These are phyloP conservation scores for Serendipita sp. DNA, from an alignment of 768 basidiomycete genomes.

Conservation along the genomic window DNA sequence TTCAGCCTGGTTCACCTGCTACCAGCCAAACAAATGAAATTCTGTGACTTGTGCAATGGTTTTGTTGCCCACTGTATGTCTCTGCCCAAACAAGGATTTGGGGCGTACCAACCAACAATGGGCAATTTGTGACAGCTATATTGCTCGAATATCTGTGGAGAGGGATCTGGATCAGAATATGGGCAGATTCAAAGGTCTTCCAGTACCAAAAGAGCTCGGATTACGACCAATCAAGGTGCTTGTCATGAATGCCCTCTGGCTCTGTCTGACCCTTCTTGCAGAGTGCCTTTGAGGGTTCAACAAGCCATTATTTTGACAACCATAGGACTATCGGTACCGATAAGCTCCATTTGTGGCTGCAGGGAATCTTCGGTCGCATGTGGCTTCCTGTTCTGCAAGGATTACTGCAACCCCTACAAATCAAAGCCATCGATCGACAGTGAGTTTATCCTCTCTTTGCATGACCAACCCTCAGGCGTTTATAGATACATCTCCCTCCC, in stretches of 20 bases:
- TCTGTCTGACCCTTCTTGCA: background rate
- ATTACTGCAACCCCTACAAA: background rate
- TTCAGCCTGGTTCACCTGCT: too few relatives aligned
- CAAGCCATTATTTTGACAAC: background rate
- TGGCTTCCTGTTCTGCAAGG: background rate
- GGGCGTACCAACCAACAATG: too few relatives aligned
- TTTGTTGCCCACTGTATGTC: too few relatives aligned
- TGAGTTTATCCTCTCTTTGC: background rate
- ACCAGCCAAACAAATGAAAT: too few relatives aligned
- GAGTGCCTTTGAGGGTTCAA: background rate
- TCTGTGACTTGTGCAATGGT: too few relatives aligned
- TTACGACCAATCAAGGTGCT: background rate
- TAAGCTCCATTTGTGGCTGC: background rate
- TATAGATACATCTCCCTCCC: background rate
- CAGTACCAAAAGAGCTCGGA: background rate
- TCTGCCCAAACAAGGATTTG: too few relatives aligned
- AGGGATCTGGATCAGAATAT: too few relatives aligned
- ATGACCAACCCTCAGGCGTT: background rate
- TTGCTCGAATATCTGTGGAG: too few relatives aligned
- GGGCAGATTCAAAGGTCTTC: too few relatives aligned
- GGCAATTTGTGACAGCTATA: too few relatives aligned
- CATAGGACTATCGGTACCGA: background rate
- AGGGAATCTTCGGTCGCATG: background rate
- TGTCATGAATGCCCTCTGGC: background rate
- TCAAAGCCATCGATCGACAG: background rate